Percentiles rank a stretch among this genome's conserved stretches.
Evolutionary conservation across 2,329 filamentous ascomycete species (phyloP).

Genomic region (Fusarium transvaalense): DNA sequence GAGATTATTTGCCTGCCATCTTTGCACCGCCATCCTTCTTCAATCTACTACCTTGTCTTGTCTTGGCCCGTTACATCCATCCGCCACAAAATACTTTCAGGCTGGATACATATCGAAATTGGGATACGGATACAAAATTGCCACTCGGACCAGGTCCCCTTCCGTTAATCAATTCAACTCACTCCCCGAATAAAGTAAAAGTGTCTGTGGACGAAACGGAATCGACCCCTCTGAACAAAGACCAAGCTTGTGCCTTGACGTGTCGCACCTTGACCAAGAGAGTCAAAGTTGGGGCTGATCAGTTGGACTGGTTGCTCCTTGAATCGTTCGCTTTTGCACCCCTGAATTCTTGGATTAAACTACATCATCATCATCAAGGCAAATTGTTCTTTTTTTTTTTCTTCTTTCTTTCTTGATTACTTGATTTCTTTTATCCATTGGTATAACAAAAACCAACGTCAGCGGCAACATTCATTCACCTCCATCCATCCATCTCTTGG

Average conservation of each 20-base stretch:
- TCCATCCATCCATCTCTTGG: too few relatives aligned
- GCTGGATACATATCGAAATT: constrained; percentile 37
- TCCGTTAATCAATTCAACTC: constrained; percentile 2
- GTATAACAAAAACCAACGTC: constrained; percentile 13
- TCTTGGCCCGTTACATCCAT: constrained; percentile 31
- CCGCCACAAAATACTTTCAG: constrained; percentile 36
- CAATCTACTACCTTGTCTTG: constrained; percentile 20
- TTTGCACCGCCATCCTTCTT: constrained; percentile 29
- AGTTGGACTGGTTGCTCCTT: constrained; percentile 27
- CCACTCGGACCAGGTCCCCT: constrained; percentile 32
- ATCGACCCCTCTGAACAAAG: constrained; percentile 36
- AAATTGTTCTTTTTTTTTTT: not conserved
- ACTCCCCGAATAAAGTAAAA: not conserved
- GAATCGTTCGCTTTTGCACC: constrained; percentile 25
- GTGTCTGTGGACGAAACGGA: constrained; percentile 26
- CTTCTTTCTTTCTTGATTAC: not conserved
- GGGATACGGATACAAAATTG: constrained; percentile 33
- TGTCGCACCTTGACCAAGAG: constrained; percentile 43
- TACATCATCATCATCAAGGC: not conserved
- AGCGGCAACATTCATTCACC: constrained; percentile 24
- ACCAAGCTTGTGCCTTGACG: constrained; percentile 39
- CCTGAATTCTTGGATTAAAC: constrained; percentile 37
- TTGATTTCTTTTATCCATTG: not conserved
- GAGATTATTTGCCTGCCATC: constrained; percentile 12
- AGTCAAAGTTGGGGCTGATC: constrained; percentile 39